These are phyloP conservation scores for Fusarium duplospermum DNA, from an alignment of 2,329 filamentous ascomycete species.

Conservation along the genomic window DNA sequence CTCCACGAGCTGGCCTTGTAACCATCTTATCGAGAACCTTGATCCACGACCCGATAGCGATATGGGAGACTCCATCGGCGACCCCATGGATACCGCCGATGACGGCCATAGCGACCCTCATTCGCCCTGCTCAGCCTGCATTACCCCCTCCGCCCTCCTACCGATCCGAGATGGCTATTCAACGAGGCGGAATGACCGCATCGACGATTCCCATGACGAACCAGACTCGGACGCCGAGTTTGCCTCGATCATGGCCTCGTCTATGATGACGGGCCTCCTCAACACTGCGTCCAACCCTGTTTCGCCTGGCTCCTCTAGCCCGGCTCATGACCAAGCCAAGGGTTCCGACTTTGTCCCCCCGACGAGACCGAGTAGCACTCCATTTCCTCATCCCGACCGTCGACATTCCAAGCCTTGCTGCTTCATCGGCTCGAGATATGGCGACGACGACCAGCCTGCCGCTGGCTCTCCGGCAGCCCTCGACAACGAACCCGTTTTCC, in stretches of 20 bases:
- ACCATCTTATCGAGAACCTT: slow-evolving; percentile 39
- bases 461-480: slow-evolving; percentile 28
- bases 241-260: slow-evolving; percentile 51
- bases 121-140: slow-evolving; percentile 34
- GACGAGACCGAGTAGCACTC: slow-evolving; percentile 68
- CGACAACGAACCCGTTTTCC: slow-evolving; percentile 29
- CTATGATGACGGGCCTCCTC: slow-evolving; percentile 51
- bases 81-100: slow-evolving; percentile 43
- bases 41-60: slow-evolving; percentile 36
- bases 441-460: slow-evolving; percentile 29
- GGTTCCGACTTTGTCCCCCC: slow-evolving; percentile 51
- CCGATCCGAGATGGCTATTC: slow-evolving; percentile 40
- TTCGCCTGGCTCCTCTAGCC: slow-evolving; percentile 65
- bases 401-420: slow-evolving; percentile 49
- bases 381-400: slow-evolving; percentile 67
- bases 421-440: slow-evolving; percentile 40
- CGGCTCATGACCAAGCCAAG: slow-evolving; percentile 61
- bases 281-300: slow-evolving; percentile 65
- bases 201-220: slow-evolving; percentile 29
- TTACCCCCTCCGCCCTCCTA: slow-evolving; percentile 36
- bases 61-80: slow-evolving; percentile 40
- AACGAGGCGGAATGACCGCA: slow-evolving; percentile 28
- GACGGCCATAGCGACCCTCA: slow-evolving; percentile 31
- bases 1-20: slow-evolving; percentile 36
- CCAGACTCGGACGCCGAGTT: slow-evolving; percentile 49